Evolutionary conservation across 139 green algal genomes (phyloP), one percentile per base, ranked within the genome.

Genomic region (Edaphochlamys debaryana): DNA sequence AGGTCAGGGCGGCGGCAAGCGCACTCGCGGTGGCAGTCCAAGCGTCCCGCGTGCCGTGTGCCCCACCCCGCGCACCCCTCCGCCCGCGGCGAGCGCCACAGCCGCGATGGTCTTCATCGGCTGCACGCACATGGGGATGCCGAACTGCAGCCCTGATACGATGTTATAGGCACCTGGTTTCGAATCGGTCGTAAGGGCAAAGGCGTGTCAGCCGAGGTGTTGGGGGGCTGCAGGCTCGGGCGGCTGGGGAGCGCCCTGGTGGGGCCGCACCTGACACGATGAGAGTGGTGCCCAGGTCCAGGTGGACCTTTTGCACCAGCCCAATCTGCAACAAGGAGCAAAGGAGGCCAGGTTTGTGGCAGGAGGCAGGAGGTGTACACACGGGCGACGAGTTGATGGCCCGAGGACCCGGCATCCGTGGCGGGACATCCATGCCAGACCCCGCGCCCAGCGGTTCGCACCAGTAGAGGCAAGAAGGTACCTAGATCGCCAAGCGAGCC

Each of bases 71-170:
- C n/a, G n/a, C n/a, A n/a, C n/a, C n/a, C n/a, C n/a, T n/a, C n/a
- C 40, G 6, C 50, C 48, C 4, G 40, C 60, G 5, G 75, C 58
- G 60, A 97, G 58, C 8, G 93, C 94, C 29, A 97, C 88, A 7
- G 94, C 94, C 2, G 92, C 88, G 64, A 98, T 96, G 15, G 93
- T 94, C 88, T 98, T 96, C 94, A 98, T 98, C 32, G 94, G 94
- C 79, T 98, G 94, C 48, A 92, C 87, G 52, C 86, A 88, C 82
- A 93, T 92, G 3, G 90, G 92, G 32, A 91, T 93, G 22, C 84
- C 89, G 72, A 96, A 95, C 4, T 88, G 48, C 27, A 92, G 27
- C 13, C 92, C 94, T 38, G 88, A 92, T 41, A 87, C 34, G 4
- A 98, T 67, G 79, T 96, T 96, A 90, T 96, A 96, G 19, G 92